Conservation (phyloP, 1,284 basidiomycete genomes). For the Fomitopsis betulina region DNA sequence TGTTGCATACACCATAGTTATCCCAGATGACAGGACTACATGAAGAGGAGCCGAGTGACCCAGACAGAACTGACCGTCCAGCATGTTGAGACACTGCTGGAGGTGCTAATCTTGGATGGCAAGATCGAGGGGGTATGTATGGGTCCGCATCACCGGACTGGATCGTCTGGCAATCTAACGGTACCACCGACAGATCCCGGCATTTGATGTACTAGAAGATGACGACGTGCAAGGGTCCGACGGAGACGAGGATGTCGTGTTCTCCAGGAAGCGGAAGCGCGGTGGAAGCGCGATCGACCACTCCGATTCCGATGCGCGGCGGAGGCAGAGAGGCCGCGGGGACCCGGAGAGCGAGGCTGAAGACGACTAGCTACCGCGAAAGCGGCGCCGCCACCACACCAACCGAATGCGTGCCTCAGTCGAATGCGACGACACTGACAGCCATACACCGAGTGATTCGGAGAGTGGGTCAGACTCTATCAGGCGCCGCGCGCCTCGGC, state of each 20-base stretch:
- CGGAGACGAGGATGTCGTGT: not conserved
- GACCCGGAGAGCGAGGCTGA: not conserved
- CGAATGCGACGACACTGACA: not conserved
- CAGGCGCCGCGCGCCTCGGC: not conserved
- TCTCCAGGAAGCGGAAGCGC: not conserved
- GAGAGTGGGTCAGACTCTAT: not conserved
- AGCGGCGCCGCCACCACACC: not conserved
- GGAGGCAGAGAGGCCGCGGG: not conserved
- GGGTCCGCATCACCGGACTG: not conserved
- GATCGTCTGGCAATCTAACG: not conserved
- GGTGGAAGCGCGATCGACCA: not conserved
- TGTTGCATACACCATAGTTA: not conserved
- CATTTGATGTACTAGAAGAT: not conserved
- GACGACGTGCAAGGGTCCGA: not conserved
- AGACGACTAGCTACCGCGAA: not conserved
- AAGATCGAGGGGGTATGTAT: not conserved
- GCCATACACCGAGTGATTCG: not conserved
- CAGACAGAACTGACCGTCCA: not conserved
- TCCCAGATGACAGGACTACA: not conserved
- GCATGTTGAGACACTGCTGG: not conserved
- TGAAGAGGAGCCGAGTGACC: not conserved
- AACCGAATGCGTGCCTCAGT: not conserved
- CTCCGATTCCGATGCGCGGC: not conserved
- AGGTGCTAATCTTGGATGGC: not conserved
- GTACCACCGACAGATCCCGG: not conserved